A percentile compares a stretch with the other conserved stretches of the same genome.
Conservation (phyloP, 2,329 filamentous ascomycete genomes). For the Mycocentrospora acerina region DNA sequence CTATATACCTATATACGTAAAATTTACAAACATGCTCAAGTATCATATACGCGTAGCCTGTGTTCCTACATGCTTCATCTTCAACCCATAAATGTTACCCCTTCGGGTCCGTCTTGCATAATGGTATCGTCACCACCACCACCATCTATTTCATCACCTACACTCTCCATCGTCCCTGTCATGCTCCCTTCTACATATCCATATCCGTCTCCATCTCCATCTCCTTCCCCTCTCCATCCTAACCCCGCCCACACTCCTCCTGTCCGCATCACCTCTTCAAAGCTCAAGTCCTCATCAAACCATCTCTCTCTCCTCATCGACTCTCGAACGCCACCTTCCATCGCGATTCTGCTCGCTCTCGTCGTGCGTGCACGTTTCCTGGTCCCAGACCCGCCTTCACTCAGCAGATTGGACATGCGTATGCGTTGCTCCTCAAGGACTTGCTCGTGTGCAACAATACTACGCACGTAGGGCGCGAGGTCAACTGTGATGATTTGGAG, state of each 20-base stretch:
- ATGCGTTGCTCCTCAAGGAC: conserved; percentile 68
- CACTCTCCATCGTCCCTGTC: conserved; percentile 4
- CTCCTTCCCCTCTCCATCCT: conserved; percentile 19
- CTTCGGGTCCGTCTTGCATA: no score
- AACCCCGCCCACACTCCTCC: conserved; percentile 45
- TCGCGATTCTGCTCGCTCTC: conserved; percentile 70
- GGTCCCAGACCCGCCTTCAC: conserved; percentile 53
- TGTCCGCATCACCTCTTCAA: conserved; percentile 65
- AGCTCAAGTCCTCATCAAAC: conserved; percentile 65
- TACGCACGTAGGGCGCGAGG: conserved; percentile 85
- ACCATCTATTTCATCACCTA: not conserved
- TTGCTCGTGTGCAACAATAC: conserved; percentile 76
- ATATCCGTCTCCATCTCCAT: no score
- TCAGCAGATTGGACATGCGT: conserved; percentile 63
- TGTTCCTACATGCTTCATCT: no score
- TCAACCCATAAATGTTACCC: no score
- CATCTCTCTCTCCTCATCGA: conserved; percentile 70
- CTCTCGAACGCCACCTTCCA: conserved; percentile 71
- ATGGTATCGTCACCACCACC: conserved; percentile 1
- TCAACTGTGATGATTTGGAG: conserved; percentile 69
- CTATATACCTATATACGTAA: no score
- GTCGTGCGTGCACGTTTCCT: conserved; percentile 71
- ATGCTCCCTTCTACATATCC: conserved; percentile 1
- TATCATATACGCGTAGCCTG: no score
- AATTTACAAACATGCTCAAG: no score